These are phyloP conservation scores for Alternaria atra DNA, from an alignment of 2,329 filamentous ascomycete species.

Conservation along the genomic window DNA sequence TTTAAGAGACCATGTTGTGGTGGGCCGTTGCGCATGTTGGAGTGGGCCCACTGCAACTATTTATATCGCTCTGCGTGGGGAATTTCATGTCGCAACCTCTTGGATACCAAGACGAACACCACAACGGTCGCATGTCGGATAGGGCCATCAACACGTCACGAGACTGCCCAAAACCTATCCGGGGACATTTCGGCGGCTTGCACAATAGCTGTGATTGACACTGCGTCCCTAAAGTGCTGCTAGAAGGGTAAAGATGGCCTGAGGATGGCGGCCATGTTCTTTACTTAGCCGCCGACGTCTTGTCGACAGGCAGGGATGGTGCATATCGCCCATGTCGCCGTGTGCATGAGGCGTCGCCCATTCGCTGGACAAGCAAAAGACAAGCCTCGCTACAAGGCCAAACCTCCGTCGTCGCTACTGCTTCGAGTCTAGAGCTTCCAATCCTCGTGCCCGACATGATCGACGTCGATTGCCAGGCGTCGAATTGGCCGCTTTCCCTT, in stretches of 20 bases:
- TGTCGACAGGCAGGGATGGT: conserved; percentile 18
- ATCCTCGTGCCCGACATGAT: conserved; percentile 24
- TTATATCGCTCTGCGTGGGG: conserved; percentile 16
- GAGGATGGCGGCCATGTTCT: conserved; percentile 11
- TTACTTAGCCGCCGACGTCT: conserved; percentile 25
- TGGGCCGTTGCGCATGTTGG: conserved; percentile 7
- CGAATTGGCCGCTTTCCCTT: conserved; percentile 28
- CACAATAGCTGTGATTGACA: conserved; percentile 16
- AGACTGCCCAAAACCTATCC: not conserved
- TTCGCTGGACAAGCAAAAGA: conserved; percentile 25
- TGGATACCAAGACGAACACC: not conserved
- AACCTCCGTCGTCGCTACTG: conserved; percentile 18
- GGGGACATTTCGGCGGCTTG: not conserved
- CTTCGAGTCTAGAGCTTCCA: conserved; percentile 10
- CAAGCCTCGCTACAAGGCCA: conserved; percentile 31
- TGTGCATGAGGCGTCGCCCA: conserved; percentile 21
- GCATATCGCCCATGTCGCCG: conserved; percentile 19
- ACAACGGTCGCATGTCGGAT: not conserved
- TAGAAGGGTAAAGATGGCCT: not conserved
- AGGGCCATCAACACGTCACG: not conserved
- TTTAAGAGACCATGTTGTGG: not conserved
- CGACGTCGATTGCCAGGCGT: conserved; percentile 25
- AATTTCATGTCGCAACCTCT: not conserved
- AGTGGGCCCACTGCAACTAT: conserved; percentile 10
- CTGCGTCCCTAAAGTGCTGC: not conserved